Conservation (phyloP, 2,329 filamentous ascomycete species). For the Colletotrichum liriopes region DNA sequence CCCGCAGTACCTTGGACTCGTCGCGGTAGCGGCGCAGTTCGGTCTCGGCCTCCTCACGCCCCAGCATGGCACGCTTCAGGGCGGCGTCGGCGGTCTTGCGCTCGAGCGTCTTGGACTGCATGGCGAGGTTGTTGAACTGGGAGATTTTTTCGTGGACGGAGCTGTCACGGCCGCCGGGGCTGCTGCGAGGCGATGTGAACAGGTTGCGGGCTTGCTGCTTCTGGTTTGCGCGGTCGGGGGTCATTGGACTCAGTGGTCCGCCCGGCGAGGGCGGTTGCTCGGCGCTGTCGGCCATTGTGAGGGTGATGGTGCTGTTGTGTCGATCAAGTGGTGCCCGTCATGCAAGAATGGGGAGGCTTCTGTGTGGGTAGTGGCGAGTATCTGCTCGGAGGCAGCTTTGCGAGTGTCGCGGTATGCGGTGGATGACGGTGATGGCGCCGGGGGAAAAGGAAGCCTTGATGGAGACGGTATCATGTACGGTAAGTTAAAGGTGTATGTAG, state of each 20-base stretch:
- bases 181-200: conserved; percentile 55
- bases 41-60: conserved; percentile 80
- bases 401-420: conserved; percentile 2
- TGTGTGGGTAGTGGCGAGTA: conserved; percentile 3
- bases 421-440: conserved; percentile 21
- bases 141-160: conserved; percentile 78
- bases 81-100: conserved; percentile 77
- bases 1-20: conserved; percentile 69
- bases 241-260: conserved; percentile 72
- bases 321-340: background rate
- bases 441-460: conserved; percentile 18
- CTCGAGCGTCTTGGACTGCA: conserved; percentile 73
- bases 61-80: conserved; percentile 76
- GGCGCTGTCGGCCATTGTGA: conserved; percentile 59
- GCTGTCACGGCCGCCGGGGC: conserved; percentile 64
- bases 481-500: conserved; percentile 19
- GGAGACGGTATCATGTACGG: conserved; percentile 36
- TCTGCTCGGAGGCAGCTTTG: conserved; percentile 18
- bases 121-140: conserved; percentile 80
- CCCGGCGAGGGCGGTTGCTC: conserved; percentile 67
- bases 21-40: conserved; percentile 76
- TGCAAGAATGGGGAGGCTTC: background rate
- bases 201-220: conserved; percentile 57
- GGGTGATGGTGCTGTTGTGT: conserved; percentile 9
- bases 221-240: conserved; percentile 76